Percentiles rank a stretch among this genome's conserved stretches.
These are phyloP conservation scores for Forsythia viridissima DNA, from an alignment of 257 asterid genomes.

Conservation along the genomic window DNA sequence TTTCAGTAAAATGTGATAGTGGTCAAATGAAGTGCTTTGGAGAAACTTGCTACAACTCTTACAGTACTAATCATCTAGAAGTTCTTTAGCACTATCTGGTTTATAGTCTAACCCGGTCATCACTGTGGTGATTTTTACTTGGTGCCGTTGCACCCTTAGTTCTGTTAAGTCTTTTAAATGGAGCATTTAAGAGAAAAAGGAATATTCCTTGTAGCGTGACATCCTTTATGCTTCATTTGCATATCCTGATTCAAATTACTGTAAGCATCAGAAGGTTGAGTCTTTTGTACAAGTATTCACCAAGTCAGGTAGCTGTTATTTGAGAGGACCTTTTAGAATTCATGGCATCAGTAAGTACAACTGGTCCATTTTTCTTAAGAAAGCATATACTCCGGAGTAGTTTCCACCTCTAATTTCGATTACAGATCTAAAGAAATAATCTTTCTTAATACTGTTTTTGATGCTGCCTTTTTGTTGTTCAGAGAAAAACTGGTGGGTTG, in stretches of 20 bases:
- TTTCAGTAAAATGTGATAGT: background rate
- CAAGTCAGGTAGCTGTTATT: background rate
- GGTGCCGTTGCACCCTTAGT: slow-evolving; percentile 14
- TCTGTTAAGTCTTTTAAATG: background rate
- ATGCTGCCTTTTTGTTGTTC: slow-evolving; percentile 31
- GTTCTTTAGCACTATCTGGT: slow-evolving; percentile 5
- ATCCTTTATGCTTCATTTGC: slow-evolving; percentile 8
- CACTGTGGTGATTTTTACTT: background rate
- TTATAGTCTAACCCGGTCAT: background rate
- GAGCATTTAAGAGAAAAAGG: background rate
- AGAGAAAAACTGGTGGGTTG: slow-evolving; percentile 97
- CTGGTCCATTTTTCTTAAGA: background rate
- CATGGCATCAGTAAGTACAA: background rate
- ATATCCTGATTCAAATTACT: background rate
- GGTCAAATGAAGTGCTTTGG: background rate
- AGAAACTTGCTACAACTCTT: background rate
- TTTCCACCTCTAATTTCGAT: background rate
- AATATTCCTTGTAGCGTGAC: background rate
- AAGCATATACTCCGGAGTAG: background rate
- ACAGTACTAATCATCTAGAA: background rate
- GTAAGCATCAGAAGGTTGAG: background rate
- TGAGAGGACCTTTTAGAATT: background rate
- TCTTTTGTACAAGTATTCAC: background rate
- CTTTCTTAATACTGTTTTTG: slow-evolving; percentile 16
- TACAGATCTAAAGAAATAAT: background rate